These are phyloP conservation scores for Thymus mandschuricus DNA, from an alignment of 257 asterid species.

Conservation along the genomic window DNA sequence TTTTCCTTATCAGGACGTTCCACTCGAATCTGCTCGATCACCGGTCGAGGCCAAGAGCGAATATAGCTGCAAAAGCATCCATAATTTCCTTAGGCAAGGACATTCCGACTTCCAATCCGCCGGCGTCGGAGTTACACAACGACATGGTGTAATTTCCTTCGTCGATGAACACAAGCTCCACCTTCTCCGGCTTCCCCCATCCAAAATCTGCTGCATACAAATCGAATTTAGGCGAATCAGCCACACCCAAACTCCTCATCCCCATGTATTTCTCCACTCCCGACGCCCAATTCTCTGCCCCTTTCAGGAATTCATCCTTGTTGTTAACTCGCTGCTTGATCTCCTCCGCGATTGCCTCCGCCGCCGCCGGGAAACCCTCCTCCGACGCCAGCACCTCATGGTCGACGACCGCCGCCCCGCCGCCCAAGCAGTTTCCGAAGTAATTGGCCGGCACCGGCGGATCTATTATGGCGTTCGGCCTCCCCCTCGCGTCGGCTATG, in stretches of 20 bases:
- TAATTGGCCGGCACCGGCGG: constrained; percentile 43
- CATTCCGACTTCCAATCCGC: constrained; percentile 60
- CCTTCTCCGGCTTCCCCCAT: constrained; percentile 51
- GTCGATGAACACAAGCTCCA: constrained; percentile 48
- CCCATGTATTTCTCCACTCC: constrained; percentile 1
- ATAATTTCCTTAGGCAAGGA: constrained; percentile 41
- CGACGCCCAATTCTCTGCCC: constrained; percentile 45
- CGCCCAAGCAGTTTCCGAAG: constrained; percentile 52
- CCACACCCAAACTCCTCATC: constrained; percentile 30
- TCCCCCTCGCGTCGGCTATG: constrained; percentile 39
- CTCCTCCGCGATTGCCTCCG: constrained; percentile 40
- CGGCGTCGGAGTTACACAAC: constrained; percentile 37
- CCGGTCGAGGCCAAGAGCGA: constrained; percentile 20
- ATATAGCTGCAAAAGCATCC: constrained; percentile 43
- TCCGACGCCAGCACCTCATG: constrained; percentile 35
- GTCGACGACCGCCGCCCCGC: constrained; percentile 29
- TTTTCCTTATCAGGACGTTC: no score
- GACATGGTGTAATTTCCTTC: constrained; percentile 40
- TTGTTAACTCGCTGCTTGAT: constrained; percentile 35
- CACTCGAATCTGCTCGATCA: no score
- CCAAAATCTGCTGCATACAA: constrained; percentile 48
- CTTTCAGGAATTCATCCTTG: constrained; percentile 32
- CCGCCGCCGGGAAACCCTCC: constrained; percentile 46
- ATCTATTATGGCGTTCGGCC: constrained; percentile 24
- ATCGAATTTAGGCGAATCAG: constrained; percentile 58